Evolutionary conservation across 2,329 filamentous ascomycete genomes (phyloP).

Genomic region (Chaetomium globosum): DNA sequence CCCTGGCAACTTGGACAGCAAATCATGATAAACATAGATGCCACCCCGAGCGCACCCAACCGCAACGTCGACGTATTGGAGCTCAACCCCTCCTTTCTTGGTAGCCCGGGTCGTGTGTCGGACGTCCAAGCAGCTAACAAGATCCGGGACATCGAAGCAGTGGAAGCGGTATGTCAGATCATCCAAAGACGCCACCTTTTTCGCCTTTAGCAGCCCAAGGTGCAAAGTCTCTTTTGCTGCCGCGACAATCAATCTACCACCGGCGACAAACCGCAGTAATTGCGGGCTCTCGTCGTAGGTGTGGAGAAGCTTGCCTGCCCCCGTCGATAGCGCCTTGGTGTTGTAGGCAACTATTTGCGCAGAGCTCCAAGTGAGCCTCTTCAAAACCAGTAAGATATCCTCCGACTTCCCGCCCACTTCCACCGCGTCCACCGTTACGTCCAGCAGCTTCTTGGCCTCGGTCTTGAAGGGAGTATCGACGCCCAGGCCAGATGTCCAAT

Average conservation of each 20-base stretch:
- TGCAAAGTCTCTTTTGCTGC: conserved; percentile 58
- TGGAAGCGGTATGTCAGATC: conserved; percentile 59
- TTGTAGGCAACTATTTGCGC: conserved; percentile 54
- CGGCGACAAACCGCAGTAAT: conserved; percentile 43
- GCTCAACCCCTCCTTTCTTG: conserved; percentile 37
- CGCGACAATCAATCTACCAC: conserved; percentile 62
- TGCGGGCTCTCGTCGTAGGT: conserved; percentile 36
- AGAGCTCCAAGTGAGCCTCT: conserved; percentile 45
- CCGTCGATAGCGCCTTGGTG: conserved; percentile 37
- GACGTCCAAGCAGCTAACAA: conserved; percentile 69
- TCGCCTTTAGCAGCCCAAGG: conserved; percentile 56
- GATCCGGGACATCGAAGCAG: conserved; percentile 62
- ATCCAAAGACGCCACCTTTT: conserved; percentile 42
- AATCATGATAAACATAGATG: conserved; percentile 80
- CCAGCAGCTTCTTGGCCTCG: conserved; percentile 49
- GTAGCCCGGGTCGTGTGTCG: conserved; percentile 47
- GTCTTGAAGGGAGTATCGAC: conserved; percentile 49
- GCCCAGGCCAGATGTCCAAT: conserved; percentile 58
- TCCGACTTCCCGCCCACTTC: conserved; percentile 41
- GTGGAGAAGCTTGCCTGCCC: conserved; percentile 34
- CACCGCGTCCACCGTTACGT: conserved; percentile 49
- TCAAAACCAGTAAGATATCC: conserved; percentile 54
- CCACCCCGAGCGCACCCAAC: conserved; percentile 76
- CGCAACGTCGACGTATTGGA: conserved; percentile 61
- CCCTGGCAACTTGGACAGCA: conserved; percentile 61